These are phyloP conservation scores for Coniferiporia weirii DNA, from an alignment of 1,284 basidiomycete genomes.

Conservation along the genomic window DNA sequence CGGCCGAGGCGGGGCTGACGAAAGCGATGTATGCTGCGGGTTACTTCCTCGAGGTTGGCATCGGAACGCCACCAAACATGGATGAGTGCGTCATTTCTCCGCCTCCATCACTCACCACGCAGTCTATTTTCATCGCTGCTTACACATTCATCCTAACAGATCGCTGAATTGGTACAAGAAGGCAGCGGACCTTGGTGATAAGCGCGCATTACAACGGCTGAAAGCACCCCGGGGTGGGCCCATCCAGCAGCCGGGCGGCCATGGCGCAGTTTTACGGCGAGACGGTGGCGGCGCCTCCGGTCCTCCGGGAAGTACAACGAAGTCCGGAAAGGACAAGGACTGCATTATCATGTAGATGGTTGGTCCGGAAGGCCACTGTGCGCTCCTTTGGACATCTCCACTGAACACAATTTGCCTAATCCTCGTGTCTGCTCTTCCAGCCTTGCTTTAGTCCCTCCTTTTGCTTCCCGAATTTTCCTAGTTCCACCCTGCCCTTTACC, in stretches of 20 bases:
- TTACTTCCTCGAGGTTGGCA: conserved; percentile 94
- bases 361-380: neutral
- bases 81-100: conserved; percentile 48
- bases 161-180: conserved; percentile 83
- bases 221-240: conserved; percentile 55
- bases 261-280: conserved; percentile 22
- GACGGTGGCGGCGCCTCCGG: conserved; percentile 27
- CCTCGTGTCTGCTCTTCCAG: neutral
- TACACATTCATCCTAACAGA: conserved; percentile 31
- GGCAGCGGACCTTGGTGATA: conserved; percentile 93
- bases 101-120: neutral
- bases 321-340: conserved; percentile 59
- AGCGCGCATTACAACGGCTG: conserved; percentile 86
- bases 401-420: neutral
- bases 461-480: neutral
- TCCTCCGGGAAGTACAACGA: conserved; percentile 45
- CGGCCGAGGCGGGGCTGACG: conserved; percentile 81
- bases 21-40: conserved; percentile 98
- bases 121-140: neutral
- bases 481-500: neutral
- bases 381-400: neutral
- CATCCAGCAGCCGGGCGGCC: conserved; percentile 19
- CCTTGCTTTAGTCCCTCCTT: neutral
- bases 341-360: conserved; percentile 75
- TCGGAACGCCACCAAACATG: conserved; percentile 69